Evolutionary conservation across 75 land plant genomes (phyloP), one percentile per base, ranked within the genome.

Genomic region (Chamaecyparis obtusa): DNA sequence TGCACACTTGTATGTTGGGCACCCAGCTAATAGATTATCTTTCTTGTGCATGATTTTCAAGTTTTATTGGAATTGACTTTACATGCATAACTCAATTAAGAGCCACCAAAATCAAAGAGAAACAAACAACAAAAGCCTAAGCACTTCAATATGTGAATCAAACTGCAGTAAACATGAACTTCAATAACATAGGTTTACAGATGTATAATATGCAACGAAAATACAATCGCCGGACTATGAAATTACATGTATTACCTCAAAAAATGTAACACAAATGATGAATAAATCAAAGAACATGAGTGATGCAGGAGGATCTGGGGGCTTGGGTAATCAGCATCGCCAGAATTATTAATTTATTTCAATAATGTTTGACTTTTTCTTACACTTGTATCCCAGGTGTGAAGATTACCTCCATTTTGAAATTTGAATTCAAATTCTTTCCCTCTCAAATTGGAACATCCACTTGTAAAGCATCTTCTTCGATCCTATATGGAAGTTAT

Each of bases 231-330:
- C 51, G n/a, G 83, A 30, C 30, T 27, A 21, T 46, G 11, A 81
- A n/a, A 13, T 51, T 11, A 11, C 54, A 51, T 1, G 33, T 21
- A 81, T 43, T 44, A n/a, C 41, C 83, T 37, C 21, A 11, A 44
- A 24, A 7, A 44, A 44, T 44, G 44, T 10, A 80, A 44, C 51
- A 80, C 13, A 80, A 19, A 80, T 80, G 83, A 19, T 44, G 83
- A 41, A 80, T 80, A 48, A 3, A 80, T 43, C 82, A 43, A 79
- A 39, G 82, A 79, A 79, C n/a, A 79, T 79, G 82, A 33, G 37
- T 16, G 14, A 78, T 67, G 71, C 9, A 67, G 3, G 54, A 13
- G 54, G 13, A 51, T 51, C 54, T 51, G 54, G 54, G 54, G 54
- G 15, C 54, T 51, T 51, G 1, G 14, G 49, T 48, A 48, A 9